These are phyloP conservation scores for Serendipita sp. DNA, from an alignment of 1,284 basidiomycete species.

Conservation along the genomic window DNA sequence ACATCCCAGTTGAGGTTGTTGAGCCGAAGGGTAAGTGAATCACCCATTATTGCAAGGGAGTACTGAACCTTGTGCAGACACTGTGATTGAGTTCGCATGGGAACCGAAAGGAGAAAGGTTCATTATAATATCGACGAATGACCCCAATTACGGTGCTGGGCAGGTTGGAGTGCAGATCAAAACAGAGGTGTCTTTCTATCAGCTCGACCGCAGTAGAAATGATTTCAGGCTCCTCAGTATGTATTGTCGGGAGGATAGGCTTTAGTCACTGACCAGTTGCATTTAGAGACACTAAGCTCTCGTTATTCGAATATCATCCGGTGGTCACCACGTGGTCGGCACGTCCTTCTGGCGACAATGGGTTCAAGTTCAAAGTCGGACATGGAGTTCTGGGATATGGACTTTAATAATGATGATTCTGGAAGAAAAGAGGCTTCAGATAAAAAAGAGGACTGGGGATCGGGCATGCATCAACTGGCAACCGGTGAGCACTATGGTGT, in stretches of 20 bases:
- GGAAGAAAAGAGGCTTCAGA: conserved; percentile 35
- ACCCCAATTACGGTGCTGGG: conserved; percentile 83
- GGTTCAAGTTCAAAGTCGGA: conserved; percentile 93
- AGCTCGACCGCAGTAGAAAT: conserved; percentile 84
- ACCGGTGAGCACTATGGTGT: conserved; percentile 96
- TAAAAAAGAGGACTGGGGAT: conserved; percentile 66
- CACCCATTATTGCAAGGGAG: neutral
- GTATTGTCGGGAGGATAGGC: conserved; percentile 18
- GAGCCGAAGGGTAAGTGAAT: conserved; percentile 71
- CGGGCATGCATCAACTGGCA: conserved; percentile 75
- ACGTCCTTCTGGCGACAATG: conserved; percentile 90
- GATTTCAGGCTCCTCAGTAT: conserved; percentile 84
- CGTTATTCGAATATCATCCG: conserved; percentile 91
- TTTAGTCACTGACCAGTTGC: conserved; percentile 2
- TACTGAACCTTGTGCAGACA: conserved; percentile 40
- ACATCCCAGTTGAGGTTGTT: conserved; percentile 95
- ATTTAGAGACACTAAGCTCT: conserved; percentile 58
- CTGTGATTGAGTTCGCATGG: conserved; percentile 96
- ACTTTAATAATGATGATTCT: conserved; percentile 69
- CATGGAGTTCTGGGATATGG: conserved; percentile 97
- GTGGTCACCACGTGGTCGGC: conserved; percentile 94
- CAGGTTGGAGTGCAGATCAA: conserved; percentile 87
- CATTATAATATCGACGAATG: conserved; percentile 87
- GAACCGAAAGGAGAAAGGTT: conserved; percentile 95
- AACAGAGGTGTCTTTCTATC: conserved; percentile 94